Percentiles rank a stretch among this genome's conserved stretches.
Evolutionary conservation across 306 rosid species (phyloP).

Genomic region (Lathyrus aphaca): DNA sequence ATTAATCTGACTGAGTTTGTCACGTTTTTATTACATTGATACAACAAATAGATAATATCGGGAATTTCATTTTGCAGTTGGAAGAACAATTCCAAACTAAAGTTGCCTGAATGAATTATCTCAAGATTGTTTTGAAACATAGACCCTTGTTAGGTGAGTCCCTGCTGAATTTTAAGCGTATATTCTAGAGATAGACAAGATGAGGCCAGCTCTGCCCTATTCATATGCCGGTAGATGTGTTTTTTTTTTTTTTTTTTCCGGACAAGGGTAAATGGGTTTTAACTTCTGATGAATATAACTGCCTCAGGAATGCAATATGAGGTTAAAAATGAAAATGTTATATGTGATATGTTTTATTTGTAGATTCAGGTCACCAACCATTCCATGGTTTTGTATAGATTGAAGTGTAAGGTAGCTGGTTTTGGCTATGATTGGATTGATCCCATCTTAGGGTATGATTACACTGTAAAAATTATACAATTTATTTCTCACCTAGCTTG

Average conservation of each 20-base stretch:
- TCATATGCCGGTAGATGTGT: constrained; percentile 32
- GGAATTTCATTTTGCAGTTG: constrained; percentile 67
- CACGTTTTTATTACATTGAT: neutral
- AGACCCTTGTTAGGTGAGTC: constrained; percentile 41
- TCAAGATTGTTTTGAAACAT: constrained; percentile 37
- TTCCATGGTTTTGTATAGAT: constrained; percentile 37
- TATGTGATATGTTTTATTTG: constrained; percentile 34
- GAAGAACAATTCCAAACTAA: constrained; percentile 85
- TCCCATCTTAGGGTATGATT: constrained; percentile 30
- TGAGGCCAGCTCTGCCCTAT: constrained; percentile 27
- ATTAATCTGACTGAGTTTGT: neutral
- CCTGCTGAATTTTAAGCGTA: constrained; percentile 38
- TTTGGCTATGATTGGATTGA: constrained; percentile 25
- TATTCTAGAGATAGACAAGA: constrained; percentile 27
- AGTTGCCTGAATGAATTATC: constrained; percentile 77
- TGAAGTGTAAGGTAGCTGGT: constrained; percentile 31
- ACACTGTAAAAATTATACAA: constrained; percentile 26
- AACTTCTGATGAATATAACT: constrained; percentile 34
- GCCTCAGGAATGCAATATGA: constrained; percentile 38
- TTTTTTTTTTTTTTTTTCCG: neutral
- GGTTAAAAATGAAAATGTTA: constrained; percentile 36
- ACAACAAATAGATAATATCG: constrained; percentile 9
- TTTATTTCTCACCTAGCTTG: neutral
- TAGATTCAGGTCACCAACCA: constrained; percentile 37
- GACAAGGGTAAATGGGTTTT: constrained; percentile 34